Conservation (phyloP, 2,329 filamentous ascomycete genomes). For the Trichoderma polysporum region DNA sequence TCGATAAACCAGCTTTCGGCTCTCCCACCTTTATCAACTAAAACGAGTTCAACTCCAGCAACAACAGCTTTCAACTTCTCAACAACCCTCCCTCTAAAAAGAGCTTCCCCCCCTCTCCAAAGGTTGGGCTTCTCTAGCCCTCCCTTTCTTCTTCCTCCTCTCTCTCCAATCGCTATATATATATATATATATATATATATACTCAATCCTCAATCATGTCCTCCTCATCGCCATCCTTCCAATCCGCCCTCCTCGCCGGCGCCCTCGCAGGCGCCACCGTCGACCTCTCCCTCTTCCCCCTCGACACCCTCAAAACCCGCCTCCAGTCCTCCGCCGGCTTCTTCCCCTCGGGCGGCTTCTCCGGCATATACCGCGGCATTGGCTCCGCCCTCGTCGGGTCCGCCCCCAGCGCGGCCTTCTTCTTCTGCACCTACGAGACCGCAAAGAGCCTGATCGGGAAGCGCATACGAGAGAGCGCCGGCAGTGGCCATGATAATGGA, state of each 20-base stretch:
- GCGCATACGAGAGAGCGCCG: slow-evolving; percentile 30
- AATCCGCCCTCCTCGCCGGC: slow-evolving; percentile 70
- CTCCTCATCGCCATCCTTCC: slow-evolving; percentile 46
- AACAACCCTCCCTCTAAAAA: background rate
- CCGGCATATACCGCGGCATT: slow-evolving; percentile 88
- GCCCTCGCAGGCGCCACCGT: slow-evolving; percentile 92
- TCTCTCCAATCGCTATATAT: background rate
- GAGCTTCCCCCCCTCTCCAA: background rate
- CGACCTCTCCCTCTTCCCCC: slow-evolving; percentile 93
- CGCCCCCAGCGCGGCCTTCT: slow-evolving; percentile 89
- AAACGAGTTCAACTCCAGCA: background rate
- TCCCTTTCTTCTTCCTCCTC: background rate
- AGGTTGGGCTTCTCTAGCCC: slow-evolving; percentile 21
- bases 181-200: no score
- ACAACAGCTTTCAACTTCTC: background rate
- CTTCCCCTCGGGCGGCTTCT: slow-evolving; percentile 81
- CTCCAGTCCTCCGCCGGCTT: slow-evolving; percentile 82
- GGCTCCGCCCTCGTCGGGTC: slow-evolving; percentile 87
- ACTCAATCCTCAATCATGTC: slow-evolving; percentile 11
- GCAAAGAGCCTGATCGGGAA: slow-evolving; percentile 57
- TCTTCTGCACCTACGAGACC: slow-evolving; percentile 93
- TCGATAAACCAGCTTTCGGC: slow-evolving; percentile 21
- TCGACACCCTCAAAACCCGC: slow-evolving; percentile 98
- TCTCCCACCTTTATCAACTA: background rate
- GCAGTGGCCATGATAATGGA: slow-evolving; percentile 26